These are phyloP conservation scores for Handroanthus guayacan DNA, from an alignment of 257 asterid genomes.

Conservation along the genomic window DNA sequence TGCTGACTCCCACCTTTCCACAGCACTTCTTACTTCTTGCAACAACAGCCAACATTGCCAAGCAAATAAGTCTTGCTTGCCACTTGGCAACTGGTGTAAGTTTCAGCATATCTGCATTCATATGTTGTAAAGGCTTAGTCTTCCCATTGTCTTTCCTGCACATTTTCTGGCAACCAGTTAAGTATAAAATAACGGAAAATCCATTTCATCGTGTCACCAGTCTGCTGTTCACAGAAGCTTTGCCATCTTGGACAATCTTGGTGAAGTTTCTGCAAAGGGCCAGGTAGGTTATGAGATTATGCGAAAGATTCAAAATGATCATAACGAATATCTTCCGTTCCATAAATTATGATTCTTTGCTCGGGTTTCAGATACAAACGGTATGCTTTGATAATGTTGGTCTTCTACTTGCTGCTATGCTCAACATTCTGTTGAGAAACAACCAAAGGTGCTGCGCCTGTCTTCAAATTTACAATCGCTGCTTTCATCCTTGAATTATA, in stretches of 20 bases:
- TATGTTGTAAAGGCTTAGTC: conserved; percentile 19
- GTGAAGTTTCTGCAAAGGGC: conserved; percentile 93
- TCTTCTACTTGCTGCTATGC: conserved; percentile 81
- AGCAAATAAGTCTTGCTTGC: conserved; percentile 94
- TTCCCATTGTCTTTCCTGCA: conserved; percentile 15
- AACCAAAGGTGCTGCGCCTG: conserved; percentile 64
- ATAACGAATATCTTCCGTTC: conserved; percentile 4
- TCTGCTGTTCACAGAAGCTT: conserved; percentile 96
- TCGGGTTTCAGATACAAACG: conserved; percentile 80
- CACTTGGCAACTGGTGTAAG: conserved; percentile 94
- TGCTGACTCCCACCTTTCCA: conserved; percentile 90
- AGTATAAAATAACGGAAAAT: conserved; percentile 29
- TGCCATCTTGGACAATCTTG: conserved; percentile 87
- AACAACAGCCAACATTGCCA: conserved; percentile 90
- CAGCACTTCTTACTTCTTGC: conserved; percentile 88
- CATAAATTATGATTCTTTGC: conserved; percentile 35
- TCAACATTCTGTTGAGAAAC: conserved; percentile 66
- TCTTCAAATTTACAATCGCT: background rate
- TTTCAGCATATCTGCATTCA: conserved; percentile 26
- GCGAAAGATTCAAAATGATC: conserved; percentile 1
- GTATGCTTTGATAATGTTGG: conserved; percentile 97
- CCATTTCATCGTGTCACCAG: conserved; percentile 50
- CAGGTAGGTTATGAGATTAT: conserved; percentile 57
- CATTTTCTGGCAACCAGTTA: conserved; percentile 25
- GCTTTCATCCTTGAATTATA: conserved; percentile 3